Percentiles rank a stretch among this genome's conserved stretches.
Conservation (phyloP, 371 early-diverging fungal species). For the Capniomyces stellatus region DNA sequence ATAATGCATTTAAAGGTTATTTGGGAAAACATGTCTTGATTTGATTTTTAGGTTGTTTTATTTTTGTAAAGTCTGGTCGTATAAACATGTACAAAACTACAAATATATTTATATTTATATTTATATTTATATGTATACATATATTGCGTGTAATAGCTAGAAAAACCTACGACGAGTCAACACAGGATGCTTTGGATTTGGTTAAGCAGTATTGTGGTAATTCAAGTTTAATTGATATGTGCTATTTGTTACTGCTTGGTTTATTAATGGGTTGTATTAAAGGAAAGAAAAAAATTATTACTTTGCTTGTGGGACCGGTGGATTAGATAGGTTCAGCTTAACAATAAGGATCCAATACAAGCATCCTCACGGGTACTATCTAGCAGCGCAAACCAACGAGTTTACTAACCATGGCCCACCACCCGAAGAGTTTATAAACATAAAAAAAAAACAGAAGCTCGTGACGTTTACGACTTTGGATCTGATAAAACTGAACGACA, state of each 20-base stretch:
- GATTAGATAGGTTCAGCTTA: slow-evolving; percentile 31
- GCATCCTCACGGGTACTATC: slow-evolving; percentile 37
- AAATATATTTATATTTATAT: too few relatives aligned
- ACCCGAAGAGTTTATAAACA: slow-evolving; percentile 7
- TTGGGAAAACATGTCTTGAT: too few relatives aligned
- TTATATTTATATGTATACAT: too few relatives aligned
- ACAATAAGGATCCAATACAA: slow-evolving; percentile 47
- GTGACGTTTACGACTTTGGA: slow-evolving; percentile 58
- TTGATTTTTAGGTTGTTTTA: too few relatives aligned
- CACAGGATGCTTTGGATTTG: slow-evolving; percentile 62
- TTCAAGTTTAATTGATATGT: neutral
- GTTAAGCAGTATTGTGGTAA: slow-evolving; percentile 38
- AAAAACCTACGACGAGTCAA: slow-evolving; percentile 66
- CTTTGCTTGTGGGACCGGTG: too few relatives aligned
- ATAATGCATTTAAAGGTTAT: too few relatives aligned
- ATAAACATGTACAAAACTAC: too few relatives aligned
- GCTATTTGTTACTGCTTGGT: neutral
- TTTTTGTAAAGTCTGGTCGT: too few relatives aligned
- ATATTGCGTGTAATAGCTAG: too few relatives aligned
- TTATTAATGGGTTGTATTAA: too few relatives aligned
- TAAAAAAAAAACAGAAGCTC: slow-evolving; percentile 33
- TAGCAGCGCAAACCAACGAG: slow-evolving; percentile 28
- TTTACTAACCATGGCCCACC: slow-evolving; percentile 8
- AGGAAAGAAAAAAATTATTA: too few relatives aligned
- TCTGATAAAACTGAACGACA: slow-evolving; percentile 51